A percentile compares a stretch with the other conserved stretches of the same genome.
These are phyloP conservation scores for Ramichloridium luteum DNA, from an alignment of 2,329 filamentous ascomycete species.

Conservation along the genomic window DNA sequence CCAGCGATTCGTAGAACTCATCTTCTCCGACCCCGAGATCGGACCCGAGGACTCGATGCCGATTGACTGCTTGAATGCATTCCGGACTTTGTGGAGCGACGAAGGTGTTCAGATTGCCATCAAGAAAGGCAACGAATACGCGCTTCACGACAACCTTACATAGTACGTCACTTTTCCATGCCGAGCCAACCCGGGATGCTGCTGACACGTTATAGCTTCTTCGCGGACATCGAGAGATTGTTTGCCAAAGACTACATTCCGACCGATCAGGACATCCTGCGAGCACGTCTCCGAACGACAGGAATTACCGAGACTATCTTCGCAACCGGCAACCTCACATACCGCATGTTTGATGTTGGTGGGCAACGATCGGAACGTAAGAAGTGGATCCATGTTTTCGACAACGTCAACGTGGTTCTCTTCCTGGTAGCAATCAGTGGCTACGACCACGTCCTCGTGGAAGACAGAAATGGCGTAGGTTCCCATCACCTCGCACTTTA, in stretches of 20 bases:
- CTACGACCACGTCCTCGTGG: conserved; percentile 90
- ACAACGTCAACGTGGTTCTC: conserved; percentile 81
- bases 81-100: conserved; percentile 77
- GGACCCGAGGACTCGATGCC: conserved; percentile 71
- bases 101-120: conserved; percentile 77
- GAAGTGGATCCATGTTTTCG: conserved; percentile 96
- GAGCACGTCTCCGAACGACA: conserved; percentile 79
- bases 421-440: conserved; percentile 93
- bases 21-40: conserved; percentile 72
- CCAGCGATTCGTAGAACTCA: conserved; percentile 66
- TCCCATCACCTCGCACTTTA: conserved; percentile 2
- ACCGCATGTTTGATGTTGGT: conserved; percentile 93
- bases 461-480: conserved; percentile 88
- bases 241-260: conserved; percentile 66
- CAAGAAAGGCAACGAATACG: conserved; percentile 87
- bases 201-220: conserved; percentile 51
- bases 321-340: conserved; percentile 80
- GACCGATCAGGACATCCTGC: conserved; percentile 85
- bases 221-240: conserved; percentile 52
- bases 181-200: background rate
- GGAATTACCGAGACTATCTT: conserved; percentile 94
- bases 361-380: conserved; percentile 86
- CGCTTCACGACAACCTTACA: conserved; percentile 84
- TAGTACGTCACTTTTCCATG: conserved; percentile 57
- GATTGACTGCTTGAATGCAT: conserved; percentile 61